phyloP scores from a whole-genome alignment of 164 flowering plant species.

The Chloranthus sessilifolius region DNA sequence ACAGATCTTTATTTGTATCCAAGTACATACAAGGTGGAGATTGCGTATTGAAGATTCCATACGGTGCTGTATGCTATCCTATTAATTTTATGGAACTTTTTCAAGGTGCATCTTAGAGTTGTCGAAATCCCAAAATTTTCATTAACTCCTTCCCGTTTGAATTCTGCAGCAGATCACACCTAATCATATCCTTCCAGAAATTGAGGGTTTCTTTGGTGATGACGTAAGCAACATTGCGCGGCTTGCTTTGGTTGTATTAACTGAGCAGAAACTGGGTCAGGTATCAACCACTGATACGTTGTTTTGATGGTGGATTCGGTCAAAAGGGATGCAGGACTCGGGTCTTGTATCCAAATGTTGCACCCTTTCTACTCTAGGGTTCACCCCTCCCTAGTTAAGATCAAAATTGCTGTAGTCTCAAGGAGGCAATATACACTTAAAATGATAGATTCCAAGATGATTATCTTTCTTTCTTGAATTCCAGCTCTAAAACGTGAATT shows the following conservation, averaged over 20 bases:
- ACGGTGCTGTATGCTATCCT: constrained; percentile 39
- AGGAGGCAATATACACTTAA: too few species aligned
- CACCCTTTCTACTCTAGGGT: too few species aligned
- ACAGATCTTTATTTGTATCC: constrained; percentile 32
- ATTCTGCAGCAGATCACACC: constrained; percentile 59
- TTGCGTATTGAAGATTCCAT: constrained; percentile 70
- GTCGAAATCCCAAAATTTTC: background rate
- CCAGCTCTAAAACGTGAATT: too few species aligned
- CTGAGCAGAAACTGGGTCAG: constrained; percentile 61
- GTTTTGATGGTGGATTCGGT: too few species aligned
- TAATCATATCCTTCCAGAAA: constrained; percentile 43
- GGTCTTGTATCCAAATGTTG: too few species aligned
- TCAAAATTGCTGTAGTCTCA: too few species aligned
- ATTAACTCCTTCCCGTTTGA: background rate
- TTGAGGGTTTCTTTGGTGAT: constrained; percentile 34
- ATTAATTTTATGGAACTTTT: background rate
- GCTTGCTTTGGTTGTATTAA: constrained; percentile 61
- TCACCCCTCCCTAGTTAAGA: too few species aligned
- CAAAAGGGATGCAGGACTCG: too few species aligned
- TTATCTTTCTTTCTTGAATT: too few species aligned
- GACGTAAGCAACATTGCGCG: constrained; percentile 42
- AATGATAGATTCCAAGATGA: too few species aligned
- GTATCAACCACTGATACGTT: constrained; percentile 21
- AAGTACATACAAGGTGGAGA: constrained; percentile 42
- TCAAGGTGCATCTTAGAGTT: constrained; percentile 1